Conservation (phyloP, 768 basidiomycete species). For the Lactarius quietus region DNA sequence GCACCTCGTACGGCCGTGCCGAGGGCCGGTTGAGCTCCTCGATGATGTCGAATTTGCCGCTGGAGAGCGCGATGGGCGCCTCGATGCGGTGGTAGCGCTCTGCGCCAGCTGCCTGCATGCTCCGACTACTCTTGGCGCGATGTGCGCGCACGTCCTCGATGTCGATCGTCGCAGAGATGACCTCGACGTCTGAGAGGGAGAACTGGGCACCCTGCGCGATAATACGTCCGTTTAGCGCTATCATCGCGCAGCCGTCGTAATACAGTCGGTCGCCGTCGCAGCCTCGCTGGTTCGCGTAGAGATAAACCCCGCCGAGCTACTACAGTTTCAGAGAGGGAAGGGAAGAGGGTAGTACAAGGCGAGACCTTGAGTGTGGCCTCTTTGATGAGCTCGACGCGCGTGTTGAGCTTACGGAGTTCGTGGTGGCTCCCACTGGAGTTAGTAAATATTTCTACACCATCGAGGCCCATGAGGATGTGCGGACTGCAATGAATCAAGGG, state of each 20-base stretch:
- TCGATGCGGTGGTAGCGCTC: constrained; percentile 80
- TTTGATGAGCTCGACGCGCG: constrained; percentile 90
- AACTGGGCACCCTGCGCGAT: constrained; percentile 97
- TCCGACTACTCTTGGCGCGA: constrained; percentile 76
- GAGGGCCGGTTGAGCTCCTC: constrained; percentile 31
- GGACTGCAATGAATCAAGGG: constrained; percentile 55
- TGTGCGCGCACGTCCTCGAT: constrained; percentile 96
- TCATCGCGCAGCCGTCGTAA: constrained; percentile 97
- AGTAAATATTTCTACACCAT: constrained; percentile 98
- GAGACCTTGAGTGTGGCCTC: constrained; percentile 91
- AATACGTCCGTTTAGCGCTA: constrained; percentile 89
- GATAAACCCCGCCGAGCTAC: constrained; percentile 92
- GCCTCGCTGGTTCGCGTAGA: constrained; percentile 98
- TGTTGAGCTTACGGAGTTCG: constrained; percentile 93
- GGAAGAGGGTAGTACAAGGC: neutral
- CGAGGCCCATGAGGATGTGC: constrained; percentile 95
- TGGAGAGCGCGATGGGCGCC: constrained; percentile 73
- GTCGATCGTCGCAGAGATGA: constrained; percentile 92
- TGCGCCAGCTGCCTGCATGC: constrained; percentile 81
- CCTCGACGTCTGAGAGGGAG: constrained; percentile 93
- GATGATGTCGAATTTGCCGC: constrained; percentile 66
- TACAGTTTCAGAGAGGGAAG: neutral
- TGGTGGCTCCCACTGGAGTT: constrained; percentile 99
- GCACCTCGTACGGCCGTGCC: constrained; percentile 41
- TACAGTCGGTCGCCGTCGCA: constrained; percentile 98